A percentile compares a stretch with the other conserved stretches of the same genome.
Evolutionary conservation across 768 basidiomycete species (phyloP).

Genomic region (Rhodosporidiobolus sp.): DNA sequence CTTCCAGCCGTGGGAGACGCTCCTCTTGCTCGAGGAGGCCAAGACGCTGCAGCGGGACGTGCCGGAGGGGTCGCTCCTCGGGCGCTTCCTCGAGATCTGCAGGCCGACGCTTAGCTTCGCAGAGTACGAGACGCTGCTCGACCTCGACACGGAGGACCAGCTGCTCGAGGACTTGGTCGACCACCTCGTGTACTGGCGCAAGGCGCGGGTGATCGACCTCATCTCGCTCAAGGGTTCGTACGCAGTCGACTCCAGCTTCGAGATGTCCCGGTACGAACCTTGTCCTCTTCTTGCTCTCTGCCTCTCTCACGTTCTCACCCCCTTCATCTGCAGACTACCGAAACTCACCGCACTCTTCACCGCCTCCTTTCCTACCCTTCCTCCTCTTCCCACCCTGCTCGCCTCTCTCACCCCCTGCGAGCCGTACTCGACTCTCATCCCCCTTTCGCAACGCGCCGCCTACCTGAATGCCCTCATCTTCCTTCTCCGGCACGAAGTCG

Average conservation of each 20-base stretch:
- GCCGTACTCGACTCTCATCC: slow-evolving; percentile 72
- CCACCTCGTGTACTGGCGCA: slow-evolving; percentile 83
- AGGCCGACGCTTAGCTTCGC: slow-evolving; percentile 64
- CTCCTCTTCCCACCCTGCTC: slow-evolving; percentile 69
- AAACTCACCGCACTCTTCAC: slow-evolving; percentile 62
- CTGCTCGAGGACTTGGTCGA: slow-evolving; percentile 60
- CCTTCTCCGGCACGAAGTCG: slow-evolving; percentile 82
- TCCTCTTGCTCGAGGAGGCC: slow-evolving; percentile 67
- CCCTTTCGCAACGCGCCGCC: slow-evolving; percentile 62
- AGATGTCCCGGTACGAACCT: slow-evolving; percentile 45
- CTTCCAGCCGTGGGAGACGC: slow-evolving; percentile 85
- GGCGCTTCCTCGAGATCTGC: slow-evolving; percentile 65
- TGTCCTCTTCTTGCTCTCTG: slow-evolving; percentile 57
- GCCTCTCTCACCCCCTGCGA: slow-evolving; percentile 67
- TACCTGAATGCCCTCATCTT: slow-evolving; percentile 83
- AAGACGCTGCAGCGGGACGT: slow-evolving; percentile 62
- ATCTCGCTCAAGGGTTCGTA: slow-evolving; percentile 81
- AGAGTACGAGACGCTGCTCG: slow-evolving; percentile 73
- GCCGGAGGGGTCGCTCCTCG: slow-evolving; percentile 45
- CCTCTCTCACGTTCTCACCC: slow-evolving; percentile 22
- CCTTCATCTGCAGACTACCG: slow-evolving; percentile 53
- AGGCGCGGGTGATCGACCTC: slow-evolving; percentile 83
- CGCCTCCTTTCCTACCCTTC: slow-evolving; percentile 62
- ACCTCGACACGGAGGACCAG: slow-evolving; percentile 70
- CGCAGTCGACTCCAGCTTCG: slow-evolving; percentile 63